A percentile compares a stretch with the other conserved stretches of the same genome.
phyloP scores from a whole-genome alignment of 768 basidiomycete species.

The Lactifluus subvellereus region DNA sequence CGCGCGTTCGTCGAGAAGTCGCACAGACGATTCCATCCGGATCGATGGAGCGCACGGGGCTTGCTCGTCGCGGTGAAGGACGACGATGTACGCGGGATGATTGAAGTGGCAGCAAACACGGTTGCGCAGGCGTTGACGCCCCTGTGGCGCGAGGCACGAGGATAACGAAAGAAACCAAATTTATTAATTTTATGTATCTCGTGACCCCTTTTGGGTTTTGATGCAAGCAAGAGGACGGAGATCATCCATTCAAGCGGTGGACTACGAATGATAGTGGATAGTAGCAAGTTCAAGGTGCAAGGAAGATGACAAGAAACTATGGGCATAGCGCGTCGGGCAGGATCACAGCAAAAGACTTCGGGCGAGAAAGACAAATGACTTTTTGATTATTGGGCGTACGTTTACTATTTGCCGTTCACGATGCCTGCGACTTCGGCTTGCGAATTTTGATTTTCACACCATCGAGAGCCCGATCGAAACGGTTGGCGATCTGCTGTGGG shows the following conservation, averaged over 20 bases:
- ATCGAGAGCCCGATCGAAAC: slow-evolving; percentile 4
- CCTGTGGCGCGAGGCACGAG: slow-evolving; percentile 48
- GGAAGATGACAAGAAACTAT: background rate
- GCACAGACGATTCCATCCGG: slow-evolving; percentile 71
- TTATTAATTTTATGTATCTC: slow-evolving; percentile 8
- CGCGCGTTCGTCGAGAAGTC: slow-evolving; percentile 62
- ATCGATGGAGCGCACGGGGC: slow-evolving; percentile 67
- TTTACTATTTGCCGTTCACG: background rate
- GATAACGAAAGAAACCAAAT: slow-evolving; percentile 23
- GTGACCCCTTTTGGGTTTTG: background rate
- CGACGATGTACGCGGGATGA: slow-evolving; percentile 48
- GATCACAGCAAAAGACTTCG: background rate
- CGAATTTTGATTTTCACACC: slow-evolving; percentile 10
- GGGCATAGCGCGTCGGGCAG: background rate
- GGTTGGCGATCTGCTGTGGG: slow-evolving; percentile 2
- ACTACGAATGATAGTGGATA: background rate
- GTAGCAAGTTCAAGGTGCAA: background rate
- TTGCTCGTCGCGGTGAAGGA: slow-evolving; percentile 54
- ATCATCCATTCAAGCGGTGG: background rate
- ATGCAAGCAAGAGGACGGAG: background rate
- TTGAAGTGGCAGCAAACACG: slow-evolving; percentile 66
- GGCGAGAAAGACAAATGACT: background rate
- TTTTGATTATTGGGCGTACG: background rate
- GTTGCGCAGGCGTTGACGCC: slow-evolving; percentile 72
- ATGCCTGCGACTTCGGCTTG: slow-evolving; percentile 2